phyloP scores from a whole-genome alignment of 2,329 filamentous ascomycete species.

The Metarhizium humberi region DNA sequence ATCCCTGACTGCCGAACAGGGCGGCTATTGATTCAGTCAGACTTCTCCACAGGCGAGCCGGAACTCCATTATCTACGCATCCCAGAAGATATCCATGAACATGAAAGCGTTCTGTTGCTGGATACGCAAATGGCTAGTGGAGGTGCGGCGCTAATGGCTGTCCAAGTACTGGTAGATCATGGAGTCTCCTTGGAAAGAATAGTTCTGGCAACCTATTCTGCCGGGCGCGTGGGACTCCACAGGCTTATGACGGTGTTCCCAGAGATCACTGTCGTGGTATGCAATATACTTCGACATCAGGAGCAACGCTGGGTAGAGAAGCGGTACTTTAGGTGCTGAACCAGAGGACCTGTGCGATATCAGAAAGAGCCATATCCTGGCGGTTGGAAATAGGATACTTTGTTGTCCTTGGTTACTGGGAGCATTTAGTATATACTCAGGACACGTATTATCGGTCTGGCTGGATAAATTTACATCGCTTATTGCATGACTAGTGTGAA shows the following conservation, averaged over 20 bases:
- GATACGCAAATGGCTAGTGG: slow-evolving; percentile 95
- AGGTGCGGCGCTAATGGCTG: slow-evolving; percentile 81
- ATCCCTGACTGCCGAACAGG: slow-evolving; percentile 90
- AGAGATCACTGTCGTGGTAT: slow-evolving; percentile 76
- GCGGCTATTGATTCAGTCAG: slow-evolving; percentile 83
- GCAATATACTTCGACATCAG: slow-evolving; percentile 69
- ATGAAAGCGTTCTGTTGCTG: slow-evolving; percentile 75
- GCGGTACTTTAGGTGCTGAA: slow-evolving; percentile 78
- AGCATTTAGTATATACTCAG: neutral
- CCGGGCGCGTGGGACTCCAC: slow-evolving; percentile 75
- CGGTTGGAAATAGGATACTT: neutral
- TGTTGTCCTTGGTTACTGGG: neutral
- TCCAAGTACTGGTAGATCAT: slow-evolving; percentile 90
- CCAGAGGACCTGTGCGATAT: neutral
- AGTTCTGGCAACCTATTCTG: slow-evolving; percentile 87
- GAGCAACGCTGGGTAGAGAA: slow-evolving; percentile 87
- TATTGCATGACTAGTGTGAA: too few species aligned
- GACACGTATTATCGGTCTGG: too few species aligned
- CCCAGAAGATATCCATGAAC: slow-evolving; percentile 59
- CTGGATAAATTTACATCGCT: too few species aligned
- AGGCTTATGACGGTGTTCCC: slow-evolving; percentile 84
- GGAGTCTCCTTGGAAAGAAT: slow-evolving; percentile 78
- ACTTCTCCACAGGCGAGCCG: slow-evolving; percentile 75
- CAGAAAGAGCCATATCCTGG: neutral
- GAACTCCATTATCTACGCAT: slow-evolving; percentile 86